These are phyloP conservation scores for Ascosphaera apis DNA, from an alignment of 2,329 filamentous ascomycete species.

Conservation along the genomic window DNA sequence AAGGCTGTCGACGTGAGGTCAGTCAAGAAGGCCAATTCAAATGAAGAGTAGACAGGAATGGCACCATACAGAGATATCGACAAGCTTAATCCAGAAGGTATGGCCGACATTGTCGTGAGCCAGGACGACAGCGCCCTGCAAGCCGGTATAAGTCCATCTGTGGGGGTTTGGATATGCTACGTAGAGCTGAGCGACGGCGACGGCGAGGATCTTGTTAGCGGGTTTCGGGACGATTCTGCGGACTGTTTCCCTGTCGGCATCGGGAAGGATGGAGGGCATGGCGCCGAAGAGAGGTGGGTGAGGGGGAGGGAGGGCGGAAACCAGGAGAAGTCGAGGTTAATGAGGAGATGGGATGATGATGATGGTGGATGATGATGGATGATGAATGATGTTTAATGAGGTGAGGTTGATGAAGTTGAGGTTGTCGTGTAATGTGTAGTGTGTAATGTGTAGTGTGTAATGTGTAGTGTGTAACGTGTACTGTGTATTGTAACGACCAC, in stretches of 20 bases:
- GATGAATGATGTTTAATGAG: too few species aligned
- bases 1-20: conserved; percentile 27
- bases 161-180: conserved; percentile 68
- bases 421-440: too few species aligned
- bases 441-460: too few species aligned
- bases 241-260: conserved; percentile 90
- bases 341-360: too few species aligned
- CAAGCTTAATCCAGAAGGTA: conserved; percentile 93
- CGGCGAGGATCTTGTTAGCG: conserved; percentile 91
- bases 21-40: neutral
- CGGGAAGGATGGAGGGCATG: conserved; percentile 49
- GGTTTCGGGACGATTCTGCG: conserved; percentile 85
- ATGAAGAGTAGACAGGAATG: neutral
- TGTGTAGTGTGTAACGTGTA: too few species aligned
- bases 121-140: conserved; percentile 78
- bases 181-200: conserved; percentile 81
- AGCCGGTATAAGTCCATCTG: conserved; percentile 81
- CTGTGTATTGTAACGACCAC: too few species aligned
- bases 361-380: too few species aligned
- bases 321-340: neutral
- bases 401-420: too few species aligned
- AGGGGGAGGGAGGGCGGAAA: neutral
- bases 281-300: conserved; percentile 6
- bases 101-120: conserved; percentile 86
- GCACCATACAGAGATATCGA: conserved; percentile 67